Percentiles rank a stretch among this genome's conserved stretches.
These are phyloP conservation scores for Ustilago bromivora DNA, from an alignment of 1,284 basidiomycete species.

Conservation along the genomic window DNA sequence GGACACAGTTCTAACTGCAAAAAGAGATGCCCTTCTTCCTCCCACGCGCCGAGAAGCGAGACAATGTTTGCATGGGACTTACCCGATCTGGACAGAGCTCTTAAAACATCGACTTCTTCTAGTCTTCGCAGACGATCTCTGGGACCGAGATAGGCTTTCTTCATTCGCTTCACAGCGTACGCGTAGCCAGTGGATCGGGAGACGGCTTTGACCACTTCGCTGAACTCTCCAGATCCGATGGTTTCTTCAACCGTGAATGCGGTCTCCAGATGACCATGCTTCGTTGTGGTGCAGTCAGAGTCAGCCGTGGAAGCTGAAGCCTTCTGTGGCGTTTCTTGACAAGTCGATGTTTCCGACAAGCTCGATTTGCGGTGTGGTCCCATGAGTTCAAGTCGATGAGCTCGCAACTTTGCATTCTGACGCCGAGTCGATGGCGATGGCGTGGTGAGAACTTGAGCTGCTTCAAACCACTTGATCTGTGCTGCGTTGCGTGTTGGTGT, in stretches of 20 bases:
- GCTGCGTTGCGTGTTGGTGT: slow-evolving; percentile 63
- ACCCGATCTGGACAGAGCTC: slow-evolving; percentile 76
- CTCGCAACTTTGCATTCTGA: slow-evolving; percentile 37
- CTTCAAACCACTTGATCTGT: slow-evolving; percentile 67
- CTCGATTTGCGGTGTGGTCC: slow-evolving; percentile 41
- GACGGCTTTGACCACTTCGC: slow-evolving; percentile 89
- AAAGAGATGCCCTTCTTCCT: slow-evolving; percentile 88
- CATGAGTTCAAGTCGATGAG: slow-evolving; percentile 49
- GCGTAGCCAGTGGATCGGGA: slow-evolving; percentile 76
- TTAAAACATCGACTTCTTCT: slow-evolving; percentile 94
- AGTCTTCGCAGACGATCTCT: slow-evolving; percentile 86
- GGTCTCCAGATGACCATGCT: slow-evolving; percentile 52
- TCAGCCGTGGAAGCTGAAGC: slow-evolving; percentile 3
- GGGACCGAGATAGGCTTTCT: slow-evolving; percentile 85
- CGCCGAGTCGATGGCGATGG: slow-evolving; percentile 57
- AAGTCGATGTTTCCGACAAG: slow-evolving; percentile 40
- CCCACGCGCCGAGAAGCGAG: slow-evolving; percentile 95
- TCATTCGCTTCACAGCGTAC: slow-evolving; percentile 94
- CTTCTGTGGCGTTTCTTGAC: slow-evolving; percentile 46
- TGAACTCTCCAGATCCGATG: slow-evolving; percentile 93
- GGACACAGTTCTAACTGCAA: slow-evolving; percentile 96
- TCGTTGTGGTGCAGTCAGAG: slow-evolving; percentile 7
- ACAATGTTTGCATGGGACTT: slow-evolving; percentile 74
- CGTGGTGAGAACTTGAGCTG: slow-evolving; percentile 60
- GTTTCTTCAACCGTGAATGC: slow-evolving; percentile 83